A percentile compares a stretch with the other conserved stretches of the same genome.
phyloP scores from a whole-genome alignment of 1,284 basidiomycete genomes.

The Butyriboletus appendiculatus region DNA sequence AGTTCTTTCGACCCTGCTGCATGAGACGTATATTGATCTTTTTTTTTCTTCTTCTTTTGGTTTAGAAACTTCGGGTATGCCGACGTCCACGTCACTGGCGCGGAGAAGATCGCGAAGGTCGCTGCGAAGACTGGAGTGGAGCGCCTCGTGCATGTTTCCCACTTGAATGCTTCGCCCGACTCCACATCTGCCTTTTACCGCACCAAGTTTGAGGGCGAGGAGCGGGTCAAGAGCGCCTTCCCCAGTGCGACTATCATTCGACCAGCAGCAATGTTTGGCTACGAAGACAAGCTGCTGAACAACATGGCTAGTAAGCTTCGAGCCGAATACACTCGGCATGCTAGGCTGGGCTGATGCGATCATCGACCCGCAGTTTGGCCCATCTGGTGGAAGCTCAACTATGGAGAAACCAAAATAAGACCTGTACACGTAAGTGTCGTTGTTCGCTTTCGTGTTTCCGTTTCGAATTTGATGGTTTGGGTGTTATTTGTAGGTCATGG shows the following conservation, averaged over 20 bases:
- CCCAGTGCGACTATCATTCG: conserved; percentile 89
- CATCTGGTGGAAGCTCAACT: conserved; percentile 94
- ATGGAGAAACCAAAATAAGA: conserved; percentile 82
- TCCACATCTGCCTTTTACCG: conserved; percentile 87
- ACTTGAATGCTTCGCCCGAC: conserved; percentile 85
- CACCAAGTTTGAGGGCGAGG: conserved; percentile 91
- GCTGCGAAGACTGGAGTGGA: conserved; percentile 79
- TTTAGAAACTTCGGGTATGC: conserved; percentile 81
- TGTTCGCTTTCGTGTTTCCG: not conserved
- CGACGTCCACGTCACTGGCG: conserved; percentile 81
- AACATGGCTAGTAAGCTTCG: conserved; percentile 81
- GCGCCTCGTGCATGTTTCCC: conserved; percentile 93
- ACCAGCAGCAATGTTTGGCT: conserved; percentile 86
- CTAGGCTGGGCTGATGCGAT: conserved; percentile 21
- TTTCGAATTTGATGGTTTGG: conserved; percentile 22
- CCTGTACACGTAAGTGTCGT: conserved; percentile 81
- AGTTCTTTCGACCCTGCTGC: conserved; percentile 14
- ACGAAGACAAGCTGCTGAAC: conserved; percentile 94
- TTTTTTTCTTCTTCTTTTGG: conserved; percentile 1
- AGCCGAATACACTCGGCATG: conserved; percentile 2
- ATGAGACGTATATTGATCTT: conserved; percentile 10
- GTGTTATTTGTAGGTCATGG: conserved; percentile 64
- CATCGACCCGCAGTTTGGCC: conserved; percentile 66
- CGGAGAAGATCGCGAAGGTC: conserved; percentile 80
- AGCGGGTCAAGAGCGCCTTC: conserved; percentile 84